Conservation (phyloP, 352 stramenopile species). For the Phytophthora boehmeriae region DNA sequence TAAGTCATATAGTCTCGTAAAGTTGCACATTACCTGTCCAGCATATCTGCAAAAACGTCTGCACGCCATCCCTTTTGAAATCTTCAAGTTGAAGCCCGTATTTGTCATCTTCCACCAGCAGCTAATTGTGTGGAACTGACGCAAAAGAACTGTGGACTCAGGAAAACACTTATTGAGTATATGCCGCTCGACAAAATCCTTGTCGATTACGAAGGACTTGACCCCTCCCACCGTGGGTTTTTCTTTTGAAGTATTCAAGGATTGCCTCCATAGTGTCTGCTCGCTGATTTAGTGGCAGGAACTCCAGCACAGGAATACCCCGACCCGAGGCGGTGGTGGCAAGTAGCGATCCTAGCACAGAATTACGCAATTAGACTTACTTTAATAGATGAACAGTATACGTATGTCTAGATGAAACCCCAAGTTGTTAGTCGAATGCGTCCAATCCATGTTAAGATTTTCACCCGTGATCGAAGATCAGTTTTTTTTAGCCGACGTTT, state of each 20-base stretch:
- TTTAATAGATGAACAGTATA: too few species aligned
- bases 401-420: too few species aligned
- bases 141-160: conserved; percentile 2
- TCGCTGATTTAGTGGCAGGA: conserved; percentile 8
- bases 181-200: conserved; percentile 17
- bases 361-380: too few species aligned
- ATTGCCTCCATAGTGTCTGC: conserved; percentile 1
- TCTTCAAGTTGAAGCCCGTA: background rate
- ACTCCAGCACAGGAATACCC: conserved; percentile 10
- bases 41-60: background rate
- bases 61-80: background rate
- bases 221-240: background rate
- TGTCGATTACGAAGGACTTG: conserved; percentile 18
- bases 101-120: conserved; percentile 10
- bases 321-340: too few species aligned
- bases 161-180: conserved; percentile 7
- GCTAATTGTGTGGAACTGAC: conserved; percentile 14
- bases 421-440: too few species aligned
- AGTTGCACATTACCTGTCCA: conserved; percentile 1
- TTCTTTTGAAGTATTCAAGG: conserved; percentile 14
- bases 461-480: too few species aligned
- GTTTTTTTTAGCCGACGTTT: too few species aligned
- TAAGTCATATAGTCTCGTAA: too few species aligned
- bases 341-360: too few species aligned
- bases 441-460: too few species aligned